phyloP scores from a whole-genome alignment of 2,329 filamentous ascomycete genomes.

The Talaromyces piceae region DNA sequence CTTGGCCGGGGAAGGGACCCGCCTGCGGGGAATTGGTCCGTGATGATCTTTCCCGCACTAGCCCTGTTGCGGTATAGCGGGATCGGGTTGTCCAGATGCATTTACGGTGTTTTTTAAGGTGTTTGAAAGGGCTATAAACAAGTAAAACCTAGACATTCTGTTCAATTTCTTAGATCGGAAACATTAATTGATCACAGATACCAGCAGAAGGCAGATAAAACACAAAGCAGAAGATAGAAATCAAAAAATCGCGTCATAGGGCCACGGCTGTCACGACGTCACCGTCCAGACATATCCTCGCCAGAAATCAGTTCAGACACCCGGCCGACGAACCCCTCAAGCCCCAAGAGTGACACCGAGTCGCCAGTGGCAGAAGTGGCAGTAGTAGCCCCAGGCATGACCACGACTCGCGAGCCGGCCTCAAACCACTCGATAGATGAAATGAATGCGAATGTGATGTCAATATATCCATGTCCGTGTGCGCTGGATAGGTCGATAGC shows the following conservation, averaged over 20 bases:
- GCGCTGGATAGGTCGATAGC: slow-evolving; percentile 18
- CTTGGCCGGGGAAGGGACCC: background rate
- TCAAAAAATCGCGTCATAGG: background rate
- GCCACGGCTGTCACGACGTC: background rate
- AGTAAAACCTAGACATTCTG: background rate
- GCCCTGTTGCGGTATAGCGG: background rate
- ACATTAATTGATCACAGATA: background rate
- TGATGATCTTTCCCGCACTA: background rate
- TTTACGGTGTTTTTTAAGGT: too few species aligned
- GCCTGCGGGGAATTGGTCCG: background rate
- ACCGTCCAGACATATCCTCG: slow-evolving; percentile 68
- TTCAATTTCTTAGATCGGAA: background rate
- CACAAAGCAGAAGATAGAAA: background rate
- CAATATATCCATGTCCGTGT: slow-evolving; percentile 25
- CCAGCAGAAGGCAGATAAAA: background rate
- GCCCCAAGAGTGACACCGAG: slow-evolving; percentile 42
- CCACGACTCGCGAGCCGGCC: slow-evolving; percentile 48
- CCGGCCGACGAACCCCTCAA: slow-evolving; percentile 55
- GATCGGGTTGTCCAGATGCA: background rate
- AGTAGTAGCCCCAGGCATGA: slow-evolving; percentile 51
- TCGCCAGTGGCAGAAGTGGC: slow-evolving; percentile 42
- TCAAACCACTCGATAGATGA: slow-evolving; percentile 52
- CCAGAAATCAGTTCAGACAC: slow-evolving; percentile 27
- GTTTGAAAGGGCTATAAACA: background rate
- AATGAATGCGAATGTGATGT: slow-evolving; percentile 51